Evolutionary conservation across 495 filamentous ascomycete genomes (phyloP), one percentile per base, ranked within the genome.

Genomic region (Beverwykella pulmonaria): DNA sequence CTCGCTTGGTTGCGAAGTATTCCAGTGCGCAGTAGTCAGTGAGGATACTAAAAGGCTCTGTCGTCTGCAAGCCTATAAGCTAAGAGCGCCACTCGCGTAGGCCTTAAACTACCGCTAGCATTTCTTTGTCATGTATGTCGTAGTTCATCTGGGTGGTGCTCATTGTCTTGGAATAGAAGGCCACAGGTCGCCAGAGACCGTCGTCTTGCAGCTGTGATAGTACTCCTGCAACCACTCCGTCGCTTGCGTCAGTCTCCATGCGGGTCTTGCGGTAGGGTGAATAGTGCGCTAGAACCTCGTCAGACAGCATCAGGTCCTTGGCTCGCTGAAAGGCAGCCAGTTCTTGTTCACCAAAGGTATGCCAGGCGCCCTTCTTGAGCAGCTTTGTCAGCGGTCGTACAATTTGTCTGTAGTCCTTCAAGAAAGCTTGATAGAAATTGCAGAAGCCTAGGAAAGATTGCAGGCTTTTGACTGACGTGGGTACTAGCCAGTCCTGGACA

Each of bases 291-390:
- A 78, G 68, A 9, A 75, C 62, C 39, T 50, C 69, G 17, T 68
- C 69, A 15, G 48, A 50, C 56, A 80, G 80, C 75, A 83, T 82
- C 55, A 76, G 72, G 22, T 77, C 75, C 70, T 86, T 82, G 7
- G 20, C 32, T n/a, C n/a, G n/a, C n/a, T n/a, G n/a, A n/a, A n/a
- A n/a, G n/a, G n/a, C n/a, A n/a, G n/a, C n/a, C n/a, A n/a, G n/a
- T n/a, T n/a, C n/a, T n/a, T n/a, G n/a, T n/a, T n/a, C n/a, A n/a
- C n/a, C n/a, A n/a, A n/a, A n/a, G n/a, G n/a, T n/a, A n/a, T n/a
- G n/a, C n/a, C n/a, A n/a, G n/a, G n/a, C n/a, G n/a, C n/a, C n/a
- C n/a, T n/a, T n/a, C n/a, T n/a, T n/a, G n/a, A n/a, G n/a, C n/a
- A n/a, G n/a, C n/a, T n/a, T n/a, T n/a, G n/a, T n/a, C n/a, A n/a